Conservation (phyloP, 306 rosid genomes). For the Oemleria cerasiformis region DNA sequence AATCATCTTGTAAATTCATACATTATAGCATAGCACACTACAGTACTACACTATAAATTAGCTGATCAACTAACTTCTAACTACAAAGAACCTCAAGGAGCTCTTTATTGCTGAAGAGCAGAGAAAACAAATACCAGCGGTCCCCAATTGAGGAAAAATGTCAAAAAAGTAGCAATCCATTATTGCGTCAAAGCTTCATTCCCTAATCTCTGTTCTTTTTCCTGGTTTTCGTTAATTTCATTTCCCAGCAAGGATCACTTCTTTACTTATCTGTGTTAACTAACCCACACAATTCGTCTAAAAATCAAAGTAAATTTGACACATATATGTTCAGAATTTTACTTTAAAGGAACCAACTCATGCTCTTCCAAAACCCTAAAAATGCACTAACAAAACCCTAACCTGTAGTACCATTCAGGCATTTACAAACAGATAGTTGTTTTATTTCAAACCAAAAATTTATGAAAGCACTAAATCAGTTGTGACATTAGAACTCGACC, state of each 20-base stretch:
- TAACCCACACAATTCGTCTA: neutral
- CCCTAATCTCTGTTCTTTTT: no score
- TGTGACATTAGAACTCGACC: neutral
- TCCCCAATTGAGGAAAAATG: neutral
- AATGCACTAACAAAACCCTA: slow-evolving; percentile 28
- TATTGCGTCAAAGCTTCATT: neutral
- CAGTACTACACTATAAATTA: no score
- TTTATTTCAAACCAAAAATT: neutral
- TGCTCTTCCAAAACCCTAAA: slow-evolving; percentile 15
- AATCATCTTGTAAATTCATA: neutral
- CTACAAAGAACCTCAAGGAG: neutral
- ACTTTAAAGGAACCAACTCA: neutral
- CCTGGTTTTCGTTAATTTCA: no score
- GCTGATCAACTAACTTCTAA: neutral
- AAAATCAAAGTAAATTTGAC: neutral
- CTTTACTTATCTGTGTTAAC: neutral
- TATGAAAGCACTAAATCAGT: neutral
- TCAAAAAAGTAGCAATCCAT: neutral
- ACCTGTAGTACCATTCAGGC: neutral
- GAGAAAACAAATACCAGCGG: neutral
- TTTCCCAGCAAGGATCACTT: neutral
- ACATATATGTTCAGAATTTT: no score
- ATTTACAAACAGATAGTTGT: neutral
- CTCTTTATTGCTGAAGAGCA: neutral
- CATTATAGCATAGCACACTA: no score